Evolutionary conservation across 202 grass and related monocot species (phyloP).

Genomic region (Schoenoplectus tabernaemontani): DNA sequence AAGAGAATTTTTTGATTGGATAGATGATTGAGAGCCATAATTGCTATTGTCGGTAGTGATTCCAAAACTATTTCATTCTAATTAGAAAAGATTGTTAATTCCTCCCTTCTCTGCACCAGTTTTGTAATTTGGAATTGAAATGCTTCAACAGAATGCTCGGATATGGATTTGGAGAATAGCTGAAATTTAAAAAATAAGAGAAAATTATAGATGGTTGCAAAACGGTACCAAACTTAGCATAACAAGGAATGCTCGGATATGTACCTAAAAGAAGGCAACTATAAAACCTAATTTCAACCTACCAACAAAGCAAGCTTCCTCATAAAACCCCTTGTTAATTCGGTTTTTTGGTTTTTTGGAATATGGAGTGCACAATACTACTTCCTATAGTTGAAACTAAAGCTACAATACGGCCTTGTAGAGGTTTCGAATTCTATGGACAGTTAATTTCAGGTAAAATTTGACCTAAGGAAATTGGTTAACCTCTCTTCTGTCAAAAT

Average conservation of each 20-base stretch:
- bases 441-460: background rate
- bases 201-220: background rate
- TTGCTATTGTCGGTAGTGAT: background rate
- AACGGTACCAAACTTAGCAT: background rate
- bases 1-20: background rate
- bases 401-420: background rate
- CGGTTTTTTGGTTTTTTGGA: background rate
- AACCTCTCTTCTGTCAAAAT: background rate
- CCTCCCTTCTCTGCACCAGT: background rate
- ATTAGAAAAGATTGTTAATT: background rate
- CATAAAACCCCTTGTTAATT: background rate
- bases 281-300: constrained; percentile 20
- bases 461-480: background rate
- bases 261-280: background rate
- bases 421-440: background rate
- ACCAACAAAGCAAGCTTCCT: background rate
- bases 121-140: background rate
- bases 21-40: background rate
- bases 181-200: background rate
- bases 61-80: constrained; percentile 6
- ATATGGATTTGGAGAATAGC: background rate
- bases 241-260: constrained; percentile 7
- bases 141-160: background rate
- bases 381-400: background rate
- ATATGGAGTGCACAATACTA: background rate